phyloP scores from a whole-genome alignment of 805 yeast species.

The Zygoascus tannicola region DNA sequence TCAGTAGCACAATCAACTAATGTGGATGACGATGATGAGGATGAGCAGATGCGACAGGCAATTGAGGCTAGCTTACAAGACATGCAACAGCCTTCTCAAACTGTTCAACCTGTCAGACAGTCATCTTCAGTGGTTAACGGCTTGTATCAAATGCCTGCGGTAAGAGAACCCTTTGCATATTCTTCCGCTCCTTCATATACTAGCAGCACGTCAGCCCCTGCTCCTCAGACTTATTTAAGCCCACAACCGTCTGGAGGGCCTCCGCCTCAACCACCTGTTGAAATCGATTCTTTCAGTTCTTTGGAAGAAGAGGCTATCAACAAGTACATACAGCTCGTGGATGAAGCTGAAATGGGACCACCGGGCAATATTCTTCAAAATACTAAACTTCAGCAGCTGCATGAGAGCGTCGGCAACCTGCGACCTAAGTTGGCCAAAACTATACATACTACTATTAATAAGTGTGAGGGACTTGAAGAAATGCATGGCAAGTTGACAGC shows the following conservation, averaged over 20 bases:
- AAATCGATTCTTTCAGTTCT: conserved; percentile 35
- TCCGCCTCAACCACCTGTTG: background rate
- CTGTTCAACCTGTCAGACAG: background rate
- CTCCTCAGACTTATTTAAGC: background rate
- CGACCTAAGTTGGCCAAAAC: conserved; percentile 63
- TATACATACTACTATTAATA: conserved; percentile 46
- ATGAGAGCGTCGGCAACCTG: conserved; percentile 47
- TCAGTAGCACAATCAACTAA: conserved; percentile 16
- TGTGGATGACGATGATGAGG: conserved; percentile 48
- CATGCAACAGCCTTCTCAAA: conserved; percentile 35
- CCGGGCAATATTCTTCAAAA: conserved; percentile 37
- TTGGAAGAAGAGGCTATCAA: conserved; percentile 63
- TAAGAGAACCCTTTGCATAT: background rate
- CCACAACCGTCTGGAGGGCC: conserved; percentile 2
- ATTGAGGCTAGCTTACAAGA: conserved; percentile 85
- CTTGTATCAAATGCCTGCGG: conserved; percentile 19
- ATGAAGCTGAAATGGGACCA: conserved; percentile 40
- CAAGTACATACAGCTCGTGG: conserved; percentile 59
- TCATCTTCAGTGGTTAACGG: conserved; percentile 13
- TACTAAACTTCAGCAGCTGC: conserved; percentile 45
- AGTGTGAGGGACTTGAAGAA: conserved; percentile 58
- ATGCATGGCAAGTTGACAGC: conserved; percentile 72
- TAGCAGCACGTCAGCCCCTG: background rate
- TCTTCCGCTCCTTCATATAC: conserved; percentile 11
- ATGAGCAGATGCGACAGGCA: conserved; percentile 82